Evolutionary conservation across 2,329 filamentous ascomycete genomes (phyloP).

Genomic region (Aureobasidium sp.): DNA sequence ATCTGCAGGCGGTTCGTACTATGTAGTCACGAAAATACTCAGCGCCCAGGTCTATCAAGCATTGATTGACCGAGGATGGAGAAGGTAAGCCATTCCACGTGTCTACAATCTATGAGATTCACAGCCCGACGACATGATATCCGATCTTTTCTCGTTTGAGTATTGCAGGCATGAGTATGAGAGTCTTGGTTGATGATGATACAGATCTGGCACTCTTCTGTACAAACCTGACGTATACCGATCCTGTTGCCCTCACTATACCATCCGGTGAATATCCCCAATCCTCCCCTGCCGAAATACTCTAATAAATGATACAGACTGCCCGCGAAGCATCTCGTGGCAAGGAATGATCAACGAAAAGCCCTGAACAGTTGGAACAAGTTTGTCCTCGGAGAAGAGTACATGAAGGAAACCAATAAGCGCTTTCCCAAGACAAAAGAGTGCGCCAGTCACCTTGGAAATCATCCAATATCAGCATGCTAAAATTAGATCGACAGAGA

Average conservation of each 20-base stretch:
- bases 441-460: too few relatives aligned
- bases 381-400: conserved; percentile 61
- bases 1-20: conserved; percentile 62
- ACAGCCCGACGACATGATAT: not conserved
- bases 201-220: conserved; percentile 52
- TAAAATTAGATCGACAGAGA: conserved; percentile 32
- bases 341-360: conserved; percentile 66
- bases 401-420: conserved; percentile 56
- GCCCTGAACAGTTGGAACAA: conserved; percentile 70
- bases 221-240: conserved; percentile 72
- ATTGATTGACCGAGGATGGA: conserved; percentile 70
- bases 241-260: conserved; percentile 90
- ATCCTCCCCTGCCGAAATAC: not conserved
- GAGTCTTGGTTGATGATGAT: not conserved
- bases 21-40: conserved; percentile 55
- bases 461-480: not conserved
- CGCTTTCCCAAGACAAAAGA: conserved; percentile 62
- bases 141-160: not conserved
- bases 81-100: conserved; percentile 52
- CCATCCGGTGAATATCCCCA: conserved; percentile 47
- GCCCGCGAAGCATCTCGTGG: conserved; percentile 57
- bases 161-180: not conserved
- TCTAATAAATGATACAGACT: conserved; percentile 41
- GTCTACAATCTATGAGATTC: not conserved
- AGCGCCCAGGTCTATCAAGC: conserved; percentile 62